These are phyloP conservation scores for Clarireedia homoeocarpa DNA, from an alignment of 2,329 filamentous ascomycete genomes.

Conservation along the genomic window DNA sequence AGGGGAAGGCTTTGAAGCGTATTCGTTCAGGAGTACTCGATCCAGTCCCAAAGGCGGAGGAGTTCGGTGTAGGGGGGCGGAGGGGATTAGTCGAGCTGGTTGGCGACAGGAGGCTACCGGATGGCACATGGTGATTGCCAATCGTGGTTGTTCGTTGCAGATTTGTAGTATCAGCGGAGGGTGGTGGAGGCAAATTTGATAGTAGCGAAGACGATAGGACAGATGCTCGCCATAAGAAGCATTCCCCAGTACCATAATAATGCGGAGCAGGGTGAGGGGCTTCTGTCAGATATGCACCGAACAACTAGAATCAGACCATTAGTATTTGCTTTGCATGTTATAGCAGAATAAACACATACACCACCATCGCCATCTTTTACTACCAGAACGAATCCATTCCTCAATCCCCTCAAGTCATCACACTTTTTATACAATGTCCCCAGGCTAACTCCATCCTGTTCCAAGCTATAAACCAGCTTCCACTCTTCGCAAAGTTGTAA, in stretches of 20 bases:
- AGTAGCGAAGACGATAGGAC: slow-evolving; percentile 46
- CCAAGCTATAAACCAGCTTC: slow-evolving; percentile 80
- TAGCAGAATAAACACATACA: slow-evolving; percentile 40
- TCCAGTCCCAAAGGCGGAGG: slow-evolving; percentile 17
- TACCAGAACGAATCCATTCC: slow-evolving; percentile 85
- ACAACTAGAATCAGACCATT: slow-evolving; percentile 46
- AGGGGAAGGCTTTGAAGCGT: slow-evolving; percentile 95
- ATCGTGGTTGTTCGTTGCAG: slow-evolving; percentile 54
- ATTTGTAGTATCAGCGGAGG: slow-evolving; percentile 57
- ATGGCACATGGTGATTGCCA: slow-evolving; percentile 16
- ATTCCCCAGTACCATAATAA: slow-evolving; percentile 95
- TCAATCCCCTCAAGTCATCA: slow-evolving; percentile 54
- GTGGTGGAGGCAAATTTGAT: slow-evolving; percentile 53
- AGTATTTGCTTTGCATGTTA: not conserved
- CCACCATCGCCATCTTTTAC: slow-evolving; percentile 70
- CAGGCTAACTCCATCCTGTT: slow-evolving; percentile 84
- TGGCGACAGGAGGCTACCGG: slow-evolving; percentile 13
- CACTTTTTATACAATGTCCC: slow-evolving; percentile 79
- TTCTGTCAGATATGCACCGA: slow-evolving; percentile 92
- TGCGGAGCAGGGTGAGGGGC: slow-evolving; percentile 70
- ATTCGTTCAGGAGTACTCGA: slow-evolving; percentile 63
- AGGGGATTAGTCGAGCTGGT: slow-evolving; percentile 14
- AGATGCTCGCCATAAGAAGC: slow-evolving; percentile 80
- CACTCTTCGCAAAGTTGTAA: slow-evolving; percentile 83
- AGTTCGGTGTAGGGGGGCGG: slow-evolving; percentile 23